Base-by-base conservation (phyloP, 108 stramenopile genomes). In the Conticribra weissflogii region DNA sequence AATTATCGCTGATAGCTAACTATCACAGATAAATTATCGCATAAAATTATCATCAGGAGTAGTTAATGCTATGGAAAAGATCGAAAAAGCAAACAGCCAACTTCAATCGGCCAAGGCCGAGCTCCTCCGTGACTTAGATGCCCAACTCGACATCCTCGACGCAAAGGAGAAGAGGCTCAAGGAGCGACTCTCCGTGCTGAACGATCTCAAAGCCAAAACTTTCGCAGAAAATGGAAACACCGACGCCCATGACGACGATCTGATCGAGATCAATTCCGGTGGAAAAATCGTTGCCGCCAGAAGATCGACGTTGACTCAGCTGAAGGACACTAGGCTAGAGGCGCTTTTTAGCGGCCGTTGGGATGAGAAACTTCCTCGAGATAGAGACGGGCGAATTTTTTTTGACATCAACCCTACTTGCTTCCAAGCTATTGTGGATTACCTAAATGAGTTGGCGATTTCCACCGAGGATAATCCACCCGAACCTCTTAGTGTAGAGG, bases 261-360 rank as follows among this genome's bases (percentile, higher is more conserved):
- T 66, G n/a, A 25, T 66, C n/a, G 54, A 66, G 30, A 47, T 59
- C 5, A 41, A 41, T 41, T 5, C 36, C 12, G 36, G 36, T 41
- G 36, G 12, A 5, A 41, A 41, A 41, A 15, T 45, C 1, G 30
- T 59, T 18, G 58, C 58, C 3, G 67, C 59, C 14, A 68, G 22
- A 29, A 32, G 57, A 24, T 28, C 14, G n/a, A 68, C 57, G 4
- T 17, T 68, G 19, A 59, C 57, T 12, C 57, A 58, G 56, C 3
- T 68, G 1, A 34, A 28, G 18, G 67, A 57, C 0, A 58, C 57
- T 18, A 36, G 56, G 27, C 24, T 68, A 18, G 67, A 68, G 58
- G 67, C 56, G 7, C 16, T 68, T 21, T 68, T 68, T 17, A 68
- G 67, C 19, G 67, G 67, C 1, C 56, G 58, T 2, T 68, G 67